Base-by-base conservation (phyloP, 176 grass and related monocot genomes). In the Aegilops longissima region DNA sequence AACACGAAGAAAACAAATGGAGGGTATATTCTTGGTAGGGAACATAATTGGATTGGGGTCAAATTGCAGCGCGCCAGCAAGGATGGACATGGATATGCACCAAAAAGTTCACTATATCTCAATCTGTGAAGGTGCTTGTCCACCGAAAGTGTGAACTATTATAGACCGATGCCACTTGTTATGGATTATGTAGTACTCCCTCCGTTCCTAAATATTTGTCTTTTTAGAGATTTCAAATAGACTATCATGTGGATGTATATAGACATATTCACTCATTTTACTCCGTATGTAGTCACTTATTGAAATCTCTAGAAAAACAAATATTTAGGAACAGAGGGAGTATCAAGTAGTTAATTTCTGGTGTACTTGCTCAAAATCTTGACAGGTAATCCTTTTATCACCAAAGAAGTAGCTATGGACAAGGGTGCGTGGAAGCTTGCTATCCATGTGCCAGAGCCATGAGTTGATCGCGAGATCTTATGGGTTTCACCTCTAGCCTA, bases 81-180 rank as follows among this genome's bases (percentile, higher is more conserved):
- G 65, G 84, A 71, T 9, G 9, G 31, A 35, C 30, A 34, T 16
- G 66, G 72, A 51, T 71, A 5, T 31, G 78, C 36, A 30, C 78
- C 69, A 3, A 17, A 71, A 70, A 18, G 33, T 36, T 38, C 12
- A 27, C 4, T 49, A 12, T 6, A 21, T 42, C 23, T 66, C 5
- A 2, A 77, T 70, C 71, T 40, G 2, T 12, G 38, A 31, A 59
- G 56, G 64, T 80, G 44, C 45, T 35, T 66, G 35, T 51, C 68
- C 61, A 68, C 89, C 89, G 81, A 91, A 91, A 91, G 85, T 33
- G 3, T 0, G 44, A 18, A 63, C 59, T 83, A 66, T 36, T 83
- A 7, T 2, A 35, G 33, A 83, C 12, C 5, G 34, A 30, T 86
- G 38, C 44, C 14, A 9, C 23, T 9, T 5, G 34, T 34, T 34